phyloP scores from a whole-genome alignment of 2,329 filamentous ascomycete species.

The Phaeosphaeriaceae sp. region DNA sequence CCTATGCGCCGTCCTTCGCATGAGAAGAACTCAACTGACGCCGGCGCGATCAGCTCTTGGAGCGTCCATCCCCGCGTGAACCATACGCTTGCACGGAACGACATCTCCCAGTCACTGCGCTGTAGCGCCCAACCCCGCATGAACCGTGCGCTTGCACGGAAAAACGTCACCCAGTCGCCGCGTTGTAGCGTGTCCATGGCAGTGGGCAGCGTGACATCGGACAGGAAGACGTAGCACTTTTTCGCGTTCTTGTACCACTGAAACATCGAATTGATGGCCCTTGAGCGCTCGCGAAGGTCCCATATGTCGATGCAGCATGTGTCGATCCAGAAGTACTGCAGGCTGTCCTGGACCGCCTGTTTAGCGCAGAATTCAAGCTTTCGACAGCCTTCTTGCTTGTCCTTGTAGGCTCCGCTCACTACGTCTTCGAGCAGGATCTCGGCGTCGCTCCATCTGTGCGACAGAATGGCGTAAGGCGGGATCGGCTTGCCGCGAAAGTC shows the following conservation, averaged over 20 bases:
- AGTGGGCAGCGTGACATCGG: not conserved
- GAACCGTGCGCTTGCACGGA: no score
- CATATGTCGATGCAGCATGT: not conserved
- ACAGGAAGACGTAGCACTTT: not conserved
- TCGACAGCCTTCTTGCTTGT: not conserved
- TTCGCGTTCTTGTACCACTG: not conserved
- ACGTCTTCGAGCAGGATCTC: not conserved
- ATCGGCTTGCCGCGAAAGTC: not conserved
- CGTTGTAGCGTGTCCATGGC: not conserved
- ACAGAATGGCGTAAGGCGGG: not conserved
- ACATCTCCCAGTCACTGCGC: not conserved
- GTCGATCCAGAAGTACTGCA: not conserved
- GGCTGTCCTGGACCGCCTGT: not conserved
- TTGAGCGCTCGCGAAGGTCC: not conserved
- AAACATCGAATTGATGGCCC: not conserved
- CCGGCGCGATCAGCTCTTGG: not conserved
- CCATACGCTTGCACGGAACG: not conserved
- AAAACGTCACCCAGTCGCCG: not conserved
- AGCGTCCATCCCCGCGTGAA: conserved; percentile 1
- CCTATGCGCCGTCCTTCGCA: not conserved
- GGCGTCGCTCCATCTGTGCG: not conserved
- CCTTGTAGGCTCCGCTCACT: not conserved
- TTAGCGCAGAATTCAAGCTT: not conserved
- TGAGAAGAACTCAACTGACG: not conserved
- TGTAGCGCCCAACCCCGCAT: no score